phyloP scores from a whole-genome alignment of 2,329 filamentous ascomycete species.

The Pestalotiopsis sp. region DNA sequence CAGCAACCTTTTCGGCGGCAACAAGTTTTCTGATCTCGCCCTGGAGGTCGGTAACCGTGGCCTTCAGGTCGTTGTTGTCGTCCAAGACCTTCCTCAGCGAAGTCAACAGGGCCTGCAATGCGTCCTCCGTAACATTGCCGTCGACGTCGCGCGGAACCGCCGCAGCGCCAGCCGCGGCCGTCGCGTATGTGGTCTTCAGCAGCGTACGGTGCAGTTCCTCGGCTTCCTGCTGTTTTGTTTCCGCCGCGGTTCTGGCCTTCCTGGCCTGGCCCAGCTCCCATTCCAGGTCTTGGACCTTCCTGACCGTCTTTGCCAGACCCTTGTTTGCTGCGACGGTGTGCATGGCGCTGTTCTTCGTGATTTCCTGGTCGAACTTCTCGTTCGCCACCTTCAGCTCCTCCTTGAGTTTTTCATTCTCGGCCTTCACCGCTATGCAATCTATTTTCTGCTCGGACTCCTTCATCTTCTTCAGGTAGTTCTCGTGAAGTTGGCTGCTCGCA shows the following conservation, averaged over 20 bases:
- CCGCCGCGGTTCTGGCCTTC: not conserved
- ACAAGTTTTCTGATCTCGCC: not conserved
- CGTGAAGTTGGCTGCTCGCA: not conserved
- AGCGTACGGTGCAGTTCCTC: not conserved
- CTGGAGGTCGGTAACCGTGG: not conserved
- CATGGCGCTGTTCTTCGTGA: not conserved
- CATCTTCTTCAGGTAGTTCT: slow-evolving; percentile 15
- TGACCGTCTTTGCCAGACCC: not conserved
- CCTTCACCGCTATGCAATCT: slow-evolving; percentile 13
- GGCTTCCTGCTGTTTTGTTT: not conserved
- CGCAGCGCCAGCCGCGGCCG: not conserved
- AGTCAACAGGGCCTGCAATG: slow-evolving; percentile 10
- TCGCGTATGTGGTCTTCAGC: not conserved
- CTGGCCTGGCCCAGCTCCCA: not conserved
- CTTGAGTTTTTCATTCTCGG: slow-evolving; percentile 13
- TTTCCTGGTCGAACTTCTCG: slow-evolving; percentile 10
- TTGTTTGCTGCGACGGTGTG: not conserved
- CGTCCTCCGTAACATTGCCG: slow-evolving; percentile 4
- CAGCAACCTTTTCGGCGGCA: not conserved
- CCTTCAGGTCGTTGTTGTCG: not conserved
- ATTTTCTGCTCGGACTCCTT: slow-evolving; percentile 22
- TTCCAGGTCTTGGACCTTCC: not conserved
- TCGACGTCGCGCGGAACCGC: slow-evolving; percentile 6
- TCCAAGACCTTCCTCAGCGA: not conserved
- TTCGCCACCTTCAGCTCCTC: slow-evolving; percentile 7